Evolutionary conservation across 768 basidiomycete species (phyloP).

Genomic region (Pluteus cervinus): DNA sequence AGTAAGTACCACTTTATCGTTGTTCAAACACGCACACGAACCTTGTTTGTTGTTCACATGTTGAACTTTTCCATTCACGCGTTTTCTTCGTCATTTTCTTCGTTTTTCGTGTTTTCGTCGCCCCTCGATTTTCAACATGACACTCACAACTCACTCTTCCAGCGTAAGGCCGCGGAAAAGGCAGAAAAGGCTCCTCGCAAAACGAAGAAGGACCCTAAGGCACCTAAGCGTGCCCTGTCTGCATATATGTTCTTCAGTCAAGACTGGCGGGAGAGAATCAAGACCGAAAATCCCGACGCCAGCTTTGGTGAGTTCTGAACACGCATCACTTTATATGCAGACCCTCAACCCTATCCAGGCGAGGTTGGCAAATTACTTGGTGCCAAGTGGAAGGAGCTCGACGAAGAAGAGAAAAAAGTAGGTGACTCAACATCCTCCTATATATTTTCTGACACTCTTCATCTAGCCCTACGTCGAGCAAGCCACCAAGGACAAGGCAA

Average conservation of each 20-base stretch:
- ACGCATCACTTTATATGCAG: conserved; percentile 6
- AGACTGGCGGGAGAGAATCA: conserved; percentile 94
- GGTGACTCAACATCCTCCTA: conserved; percentile 10
- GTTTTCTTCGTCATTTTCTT: conserved; percentile 1
- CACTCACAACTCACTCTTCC: conserved; percentile 9
- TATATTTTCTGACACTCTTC: conserved; percentile 6
- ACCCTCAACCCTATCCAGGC: conserved; percentile 35
- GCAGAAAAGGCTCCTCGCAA: conserved; percentile 55
- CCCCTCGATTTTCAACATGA: conserved; percentile 7
- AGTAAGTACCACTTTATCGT: conserved; percentile 36
- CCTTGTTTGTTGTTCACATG: too few relatives aligned
- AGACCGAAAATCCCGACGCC: conserved; percentile 92
- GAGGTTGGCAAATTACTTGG: conserved; percentile 95
- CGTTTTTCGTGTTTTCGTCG: conserved; percentile 4
- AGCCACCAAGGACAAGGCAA: conserved; percentile 80
- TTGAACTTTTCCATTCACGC: neutral
- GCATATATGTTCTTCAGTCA: conserved; percentile 99
- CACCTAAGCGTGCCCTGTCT: conserved; percentile 88
- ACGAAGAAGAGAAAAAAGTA: conserved; percentile 89
- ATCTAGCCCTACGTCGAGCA: conserved; percentile 80
- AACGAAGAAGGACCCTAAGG: conserved; percentile 73
- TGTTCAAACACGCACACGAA: conserved; percentile 13
- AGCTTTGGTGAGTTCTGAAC: conserved; percentile 65
- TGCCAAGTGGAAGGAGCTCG: conserved; percentile 95
- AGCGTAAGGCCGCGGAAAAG: conserved; percentile 78